Percentiles rank a stretch among this genome's conserved stretches.
Conservation (phyloP, 768 basidiomycete species). For the Psilocybe subaeruginosa region DNA sequence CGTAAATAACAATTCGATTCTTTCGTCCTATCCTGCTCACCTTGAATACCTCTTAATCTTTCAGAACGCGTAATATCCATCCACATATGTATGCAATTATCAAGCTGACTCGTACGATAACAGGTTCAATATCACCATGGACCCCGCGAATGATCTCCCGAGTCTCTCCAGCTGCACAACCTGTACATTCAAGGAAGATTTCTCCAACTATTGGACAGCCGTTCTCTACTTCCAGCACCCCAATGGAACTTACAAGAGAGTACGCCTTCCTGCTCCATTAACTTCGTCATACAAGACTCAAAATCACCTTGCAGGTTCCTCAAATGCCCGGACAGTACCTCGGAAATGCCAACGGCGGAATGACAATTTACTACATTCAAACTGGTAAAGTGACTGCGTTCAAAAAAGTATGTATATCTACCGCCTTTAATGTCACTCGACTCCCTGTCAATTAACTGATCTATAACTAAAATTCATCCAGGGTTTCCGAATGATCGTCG, state of each 20-base stretch:
- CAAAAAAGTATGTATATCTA: conserved; percentile 15
- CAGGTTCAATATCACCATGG: conserved; percentile 25
- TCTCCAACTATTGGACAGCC: conserved; percentile 26
- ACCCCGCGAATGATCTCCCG: conserved; percentile 18
- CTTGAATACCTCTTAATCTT: neutral
- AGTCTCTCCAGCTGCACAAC: conserved; percentile 21
- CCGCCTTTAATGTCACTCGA: neutral
- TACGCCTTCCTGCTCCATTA: neutral
- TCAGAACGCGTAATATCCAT: neutral
- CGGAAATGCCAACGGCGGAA: conserved; percentile 24
- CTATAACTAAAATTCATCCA: neutral
- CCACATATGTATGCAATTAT: neutral
- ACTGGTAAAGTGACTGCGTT: conserved; percentile 19
- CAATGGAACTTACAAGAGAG: conserved; percentile 23
- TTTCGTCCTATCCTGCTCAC: neutral
- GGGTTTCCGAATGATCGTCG: conserved; percentile 28
- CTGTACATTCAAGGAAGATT: conserved; percentile 23
- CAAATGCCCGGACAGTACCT: conserved; percentile 23
- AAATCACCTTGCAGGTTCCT: conserved; percentile 13
- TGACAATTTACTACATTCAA: conserved; percentile 26
- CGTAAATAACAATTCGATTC: neutral
- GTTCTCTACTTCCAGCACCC: conserved; percentile 25
- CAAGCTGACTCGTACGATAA: neutral
- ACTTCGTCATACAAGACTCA: too few relatives aligned
- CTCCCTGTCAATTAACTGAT: too few relatives aligned